phyloP scores from a whole-genome alignment of 2,329 filamentous ascomycete species.

The Metarhizium brunneum region DNA sequence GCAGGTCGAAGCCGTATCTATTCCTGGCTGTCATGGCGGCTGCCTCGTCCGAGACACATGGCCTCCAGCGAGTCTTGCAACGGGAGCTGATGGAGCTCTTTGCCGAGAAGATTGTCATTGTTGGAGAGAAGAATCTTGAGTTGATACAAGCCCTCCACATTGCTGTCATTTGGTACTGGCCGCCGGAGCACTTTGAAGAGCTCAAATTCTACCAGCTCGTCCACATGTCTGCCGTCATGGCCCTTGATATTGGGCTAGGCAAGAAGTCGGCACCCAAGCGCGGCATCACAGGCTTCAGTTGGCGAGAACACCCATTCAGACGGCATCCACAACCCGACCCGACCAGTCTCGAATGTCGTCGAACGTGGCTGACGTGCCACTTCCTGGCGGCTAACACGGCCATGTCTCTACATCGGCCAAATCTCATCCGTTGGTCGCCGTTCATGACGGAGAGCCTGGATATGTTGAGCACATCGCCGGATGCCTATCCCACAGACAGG shows the following conservation, averaged over 20 bases:
- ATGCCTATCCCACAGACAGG: slow-evolving; percentile 46
- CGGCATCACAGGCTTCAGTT: slow-evolving; percentile 16
- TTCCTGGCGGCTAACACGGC: slow-evolving; percentile 49
- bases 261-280: slow-evolving; percentile 19
- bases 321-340: slow-evolving; percentile 38
- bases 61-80: slow-evolving; percentile 51
- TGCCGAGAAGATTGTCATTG: slow-evolving; percentile 64
- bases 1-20: slow-evolving; percentile 51
- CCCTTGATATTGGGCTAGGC: slow-evolving; percentile 72
- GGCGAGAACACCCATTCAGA: slow-evolving; percentile 32
- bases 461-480: slow-evolving; percentile 41
- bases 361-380: slow-evolving; percentile 52
- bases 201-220: slow-evolving; percentile 85
- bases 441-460: slow-evolving; percentile 54
- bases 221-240: slow-evolving; percentile 73
- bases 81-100: slow-evolving; percentile 63
- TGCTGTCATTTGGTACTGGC: slow-evolving; percentile 74
- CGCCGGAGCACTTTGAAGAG: slow-evolving; percentile 74
- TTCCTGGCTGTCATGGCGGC: slow-evolving; percentile 65
- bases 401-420: slow-evolving; percentile 52
- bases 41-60: slow-evolving; percentile 47
- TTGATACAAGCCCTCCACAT: slow-evolving; percentile 72
- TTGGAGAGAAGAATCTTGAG: slow-evolving; percentile 74
- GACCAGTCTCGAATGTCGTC: slow-evolving; percentile 42
- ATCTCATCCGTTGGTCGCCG: slow-evolving; percentile 48